A percentile compares a stretch with the other conserved stretches of the same genome.
Evolutionary conservation across 2,329 filamentous ascomycete genomes (phyloP).

Genomic region (Didymella lethalis): DNA sequence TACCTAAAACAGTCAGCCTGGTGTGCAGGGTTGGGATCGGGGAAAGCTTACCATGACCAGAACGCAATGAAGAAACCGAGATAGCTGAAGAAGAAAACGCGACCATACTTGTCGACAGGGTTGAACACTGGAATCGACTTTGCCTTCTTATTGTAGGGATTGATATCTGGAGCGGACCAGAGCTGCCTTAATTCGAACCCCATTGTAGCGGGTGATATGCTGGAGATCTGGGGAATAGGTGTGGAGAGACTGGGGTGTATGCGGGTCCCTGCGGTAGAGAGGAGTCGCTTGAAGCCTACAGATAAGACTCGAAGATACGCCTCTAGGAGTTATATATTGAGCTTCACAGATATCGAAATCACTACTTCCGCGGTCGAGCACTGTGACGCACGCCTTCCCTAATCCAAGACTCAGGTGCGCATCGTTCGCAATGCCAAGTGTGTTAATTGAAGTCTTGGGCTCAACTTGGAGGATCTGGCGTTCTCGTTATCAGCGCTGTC

Average conservation of each 20-base stretch:
- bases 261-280: conserved; percentile 19
- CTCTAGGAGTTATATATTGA: conserved; percentile 37
- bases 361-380: conserved; percentile 49
- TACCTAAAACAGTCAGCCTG: conserved; percentile 64
- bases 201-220: conserved; percentile 33
- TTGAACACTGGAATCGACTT: conserved; percentile 81
- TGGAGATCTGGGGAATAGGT: conserved; percentile 11
- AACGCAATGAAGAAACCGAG: conserved; percentile 87
- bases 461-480: conserved; percentile 26
- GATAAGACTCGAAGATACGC: conserved; percentile 26
- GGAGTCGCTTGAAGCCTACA: conserved; percentile 25
- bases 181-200: conserved; percentile 47
- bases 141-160: conserved; percentile 85
- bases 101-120: conserved; percentile 78
- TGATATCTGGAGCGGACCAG: conserved; percentile 71
- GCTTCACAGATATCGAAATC: conserved; percentile 25
- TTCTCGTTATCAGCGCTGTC: conserved; percentile 41
- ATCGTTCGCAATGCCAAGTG: conserved; percentile 31
- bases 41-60: conserved; percentile 71
- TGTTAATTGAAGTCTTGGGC: conserved; percentile 35
- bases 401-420: conserved; percentile 25
- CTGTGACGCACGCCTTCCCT: conserved; percentile 31
- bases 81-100: conserved; percentile 91
- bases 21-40: conserved; percentile 16
- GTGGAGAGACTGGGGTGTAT: conserved; percentile 20